Evolutionary conservation across 108 stramenopile genomes (phyloP).

Genomic region (Skeletonema marinoi): DNA sequence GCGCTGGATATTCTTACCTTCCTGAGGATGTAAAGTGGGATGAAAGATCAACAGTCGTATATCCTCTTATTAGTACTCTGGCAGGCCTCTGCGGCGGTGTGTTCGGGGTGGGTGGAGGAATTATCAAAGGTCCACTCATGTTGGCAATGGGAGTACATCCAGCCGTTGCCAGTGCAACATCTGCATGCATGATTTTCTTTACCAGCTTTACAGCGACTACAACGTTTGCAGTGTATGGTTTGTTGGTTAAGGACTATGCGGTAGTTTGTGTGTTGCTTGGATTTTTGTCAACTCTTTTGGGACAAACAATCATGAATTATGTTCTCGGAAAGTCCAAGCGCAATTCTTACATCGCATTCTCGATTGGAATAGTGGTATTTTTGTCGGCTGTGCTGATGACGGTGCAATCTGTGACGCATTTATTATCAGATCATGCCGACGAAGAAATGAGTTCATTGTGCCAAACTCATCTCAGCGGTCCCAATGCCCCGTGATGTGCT

Average conservation of each 20-base stretch:
- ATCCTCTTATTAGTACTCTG: slow-evolving; percentile 86
- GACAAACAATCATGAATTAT: slow-evolving; percentile 59
- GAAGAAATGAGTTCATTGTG: slow-evolving; percentile 39
- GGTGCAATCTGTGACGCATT: slow-evolving; percentile 32
- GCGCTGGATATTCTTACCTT: slow-evolving; percentile 54
- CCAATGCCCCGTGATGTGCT: not conserved
- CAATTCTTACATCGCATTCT: slow-evolving; percentile 91
- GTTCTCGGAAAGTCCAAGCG: slow-evolving; percentile 43
- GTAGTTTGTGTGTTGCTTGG: slow-evolving; percentile 77
- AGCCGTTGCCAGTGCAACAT: not conserved
- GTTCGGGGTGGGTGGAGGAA: slow-evolving; percentile 94
- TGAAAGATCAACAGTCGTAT: slow-evolving; percentile 79
- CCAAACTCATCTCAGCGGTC: slow-evolving; percentile 23
- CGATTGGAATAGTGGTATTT: slow-evolving; percentile 67
- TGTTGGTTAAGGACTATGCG: slow-evolving; percentile 84
- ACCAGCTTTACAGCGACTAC: slow-evolving; percentile 93
- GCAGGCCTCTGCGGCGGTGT: slow-evolving; percentile 97
- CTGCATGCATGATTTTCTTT: slow-evolving; percentile 77
- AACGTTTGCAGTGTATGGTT: slow-evolving; percentile 86
- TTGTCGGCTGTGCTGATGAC: slow-evolving; percentile 32
- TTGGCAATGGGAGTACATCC: no score
- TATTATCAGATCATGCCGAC: slow-evolving; percentile 27
- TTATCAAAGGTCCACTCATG: slow-evolving; percentile 93
- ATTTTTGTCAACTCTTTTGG: slow-evolving; percentile 79
- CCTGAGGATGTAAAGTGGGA: slow-evolving; percentile 94